Evolutionary conservation across 2,329 filamentous ascomycete species (phyloP), one percentile per base, ranked within the genome.

Genomic region (Pseudogymnoascus destructans): DNA sequence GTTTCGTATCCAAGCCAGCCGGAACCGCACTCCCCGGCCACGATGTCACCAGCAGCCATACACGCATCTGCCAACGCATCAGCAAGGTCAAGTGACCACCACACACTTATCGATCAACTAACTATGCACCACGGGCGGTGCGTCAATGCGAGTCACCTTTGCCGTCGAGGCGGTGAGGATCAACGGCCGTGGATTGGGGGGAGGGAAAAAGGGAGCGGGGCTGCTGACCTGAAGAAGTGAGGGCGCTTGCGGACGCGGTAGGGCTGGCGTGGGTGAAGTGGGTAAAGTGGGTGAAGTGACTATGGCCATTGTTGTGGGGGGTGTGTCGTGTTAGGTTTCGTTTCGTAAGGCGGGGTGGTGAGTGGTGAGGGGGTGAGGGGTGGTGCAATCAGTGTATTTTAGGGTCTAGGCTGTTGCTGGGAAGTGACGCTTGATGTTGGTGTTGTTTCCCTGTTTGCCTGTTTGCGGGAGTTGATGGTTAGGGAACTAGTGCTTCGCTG

Each of bases 191-290:
- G 54, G 54, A 38, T 38, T 35, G 32, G 54, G 15, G 30, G 30
- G 17, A 19, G 30, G 15, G 30, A 17, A 35, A 35, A 56, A 9
- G 15, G 11, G 35, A 21, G 54, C 32, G 54, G 35, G 30, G 54
- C 54, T 56, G 54, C 54, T 56, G 30, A 56, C 54, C 54, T 52
- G 46, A 52, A 52, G 46, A 52, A 52, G 46, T 52, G 46, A 52
- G 25, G 46, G 46, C 25, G 46, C 46, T 52, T 52, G 25, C 46
- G 46, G 46, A 30, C 46, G 46, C 25, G 46, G 46, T 52, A 52
- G 46, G 46, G 46, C 46, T 52, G 25, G 46, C 46, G 46, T 52
- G 46, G 46, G 46, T 52, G 25, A 19, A 49, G 23, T 49, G 42
- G 27, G 23, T 23, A 6, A 23, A 23, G 40, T 46, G 40, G 42